These are phyloP conservation scores for Colletotrichum spaethianum DNA, from an alignment of 2,329 filamentous ascomycete genomes.

Conservation along the genomic window DNA sequence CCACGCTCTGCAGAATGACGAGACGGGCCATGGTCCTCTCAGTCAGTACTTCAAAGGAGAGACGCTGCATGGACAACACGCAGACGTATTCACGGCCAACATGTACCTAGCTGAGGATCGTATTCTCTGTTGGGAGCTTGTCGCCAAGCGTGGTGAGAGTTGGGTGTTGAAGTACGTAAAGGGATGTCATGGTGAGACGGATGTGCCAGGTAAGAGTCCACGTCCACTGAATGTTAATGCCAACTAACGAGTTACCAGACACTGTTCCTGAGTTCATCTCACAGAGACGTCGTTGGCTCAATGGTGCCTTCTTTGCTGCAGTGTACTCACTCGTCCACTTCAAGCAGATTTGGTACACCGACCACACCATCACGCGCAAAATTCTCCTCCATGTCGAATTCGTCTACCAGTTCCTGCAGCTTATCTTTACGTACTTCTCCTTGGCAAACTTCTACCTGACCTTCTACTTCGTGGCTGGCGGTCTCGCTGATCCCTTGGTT, in stretches of 20 bases:
- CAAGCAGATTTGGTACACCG: constrained; percentile 91
- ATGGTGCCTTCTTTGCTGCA: constrained; percentile 98
- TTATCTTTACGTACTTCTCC: constrained; percentile 97
- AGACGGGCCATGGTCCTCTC: constrained; percentile 92
- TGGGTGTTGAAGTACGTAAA: constrained; percentile 99
- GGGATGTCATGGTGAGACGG: constrained; percentile 95
- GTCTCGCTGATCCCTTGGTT: constrained; percentile 81
- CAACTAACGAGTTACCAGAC: constrained; percentile 67
- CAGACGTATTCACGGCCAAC: constrained; percentile 97
- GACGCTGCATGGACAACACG: constrained; percentile 94
- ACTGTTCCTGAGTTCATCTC: constrained; percentile 97
- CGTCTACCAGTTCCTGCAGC: constrained; percentile 91
- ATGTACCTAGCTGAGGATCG: constrained; percentile 94
- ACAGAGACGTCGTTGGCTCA: constrained; percentile 95
- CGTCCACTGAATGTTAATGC: neutral
- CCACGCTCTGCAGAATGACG: constrained; percentile 95
- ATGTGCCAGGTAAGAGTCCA: constrained; percentile 85
- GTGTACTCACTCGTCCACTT: constrained; percentile 98
- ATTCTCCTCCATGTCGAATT: constrained; percentile 95
- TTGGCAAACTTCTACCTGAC: constrained; percentile 99
- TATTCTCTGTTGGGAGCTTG: constrained; percentile 94
- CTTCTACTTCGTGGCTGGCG: constrained; percentile 98
- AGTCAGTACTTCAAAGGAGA: constrained; percentile 99
- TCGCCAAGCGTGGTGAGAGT: constrained; percentile 92
- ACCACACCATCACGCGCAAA: constrained; percentile 92